Conservation (phyloP, 2,329 filamentous ascomycete genomes). For the Decorospora gaudefroyi region DNA sequence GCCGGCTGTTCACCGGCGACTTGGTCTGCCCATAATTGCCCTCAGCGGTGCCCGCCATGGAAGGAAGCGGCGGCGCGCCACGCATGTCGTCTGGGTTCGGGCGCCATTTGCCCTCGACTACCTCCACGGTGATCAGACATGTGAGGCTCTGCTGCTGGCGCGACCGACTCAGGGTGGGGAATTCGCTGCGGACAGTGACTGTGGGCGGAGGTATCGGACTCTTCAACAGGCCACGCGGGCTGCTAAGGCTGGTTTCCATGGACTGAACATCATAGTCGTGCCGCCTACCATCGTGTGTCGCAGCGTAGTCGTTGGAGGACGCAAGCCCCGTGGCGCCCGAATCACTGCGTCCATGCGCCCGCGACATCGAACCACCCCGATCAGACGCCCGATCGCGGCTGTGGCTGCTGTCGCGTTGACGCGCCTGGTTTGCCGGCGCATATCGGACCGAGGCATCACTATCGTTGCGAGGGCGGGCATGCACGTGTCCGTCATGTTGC, state of each 20-base stretch:
- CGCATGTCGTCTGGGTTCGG: slow-evolving; percentile 79
- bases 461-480: slow-evolving; percentile 40
- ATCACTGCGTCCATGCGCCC: slow-evolving; percentile 72
- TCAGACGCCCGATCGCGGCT: slow-evolving; percentile 47
- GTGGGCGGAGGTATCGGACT: slow-evolving; percentile 89
- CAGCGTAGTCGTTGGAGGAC: slow-evolving; percentile 79
- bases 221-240: slow-evolving; percentile 69
- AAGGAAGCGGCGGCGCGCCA: slow-evolving; percentile 56
- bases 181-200: slow-evolving; percentile 95
- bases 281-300: slow-evolving; percentile 73
- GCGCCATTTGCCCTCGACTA: slow-evolving; percentile 88
- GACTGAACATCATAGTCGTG: slow-evolving; percentile 96
- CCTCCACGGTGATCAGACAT: slow-evolving; percentile 90
- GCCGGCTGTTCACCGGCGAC: slow-evolving; percentile 61
- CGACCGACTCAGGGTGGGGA: slow-evolving; percentile 88
- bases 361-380: slow-evolving; percentile 45
- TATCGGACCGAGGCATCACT: slow-evolving; percentile 43
- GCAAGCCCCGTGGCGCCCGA: slow-evolving; percentile 72
- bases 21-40: slow-evolving; percentile 55
- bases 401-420: slow-evolving; percentile 47
- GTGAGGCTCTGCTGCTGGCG: slow-evolving; percentile 94
- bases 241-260: slow-evolving; percentile 84
- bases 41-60: slow-evolving; percentile 54
- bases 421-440: slow-evolving; percentile 31
- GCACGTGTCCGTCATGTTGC: slow-evolving; percentile 52